Percentiles rank a stretch among this genome's conserved stretches.
Evolutionary conservation across 2,329 filamentous ascomycete genomes (phyloP).

Genomic region (Fusarium buxicola): DNA sequence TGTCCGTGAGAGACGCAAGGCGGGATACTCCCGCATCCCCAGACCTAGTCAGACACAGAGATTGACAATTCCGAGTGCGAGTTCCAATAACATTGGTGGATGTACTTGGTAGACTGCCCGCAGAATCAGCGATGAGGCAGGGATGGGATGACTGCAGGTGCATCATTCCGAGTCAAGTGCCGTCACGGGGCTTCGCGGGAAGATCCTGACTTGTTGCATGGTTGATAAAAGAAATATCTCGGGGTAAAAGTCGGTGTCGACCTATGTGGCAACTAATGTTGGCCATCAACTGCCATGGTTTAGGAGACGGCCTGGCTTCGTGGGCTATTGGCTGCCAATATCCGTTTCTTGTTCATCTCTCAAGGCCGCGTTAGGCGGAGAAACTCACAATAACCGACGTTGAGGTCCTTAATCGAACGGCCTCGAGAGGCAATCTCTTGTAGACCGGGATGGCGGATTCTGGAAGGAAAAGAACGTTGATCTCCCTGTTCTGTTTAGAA

Average conservation of each 20-base stretch:
- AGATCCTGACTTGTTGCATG: no score
- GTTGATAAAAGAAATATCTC: background rate
- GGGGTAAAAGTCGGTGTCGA: slow-evolving; percentile 3
- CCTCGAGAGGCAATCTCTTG: background rate
- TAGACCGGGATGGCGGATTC: slow-evolving; percentile 16
- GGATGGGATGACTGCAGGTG: slow-evolving; percentile 3
- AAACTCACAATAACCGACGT: background rate
- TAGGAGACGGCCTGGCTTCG: background rate
- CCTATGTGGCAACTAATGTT: slow-evolving; percentile 1
- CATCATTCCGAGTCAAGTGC: slow-evolving; percentile 1
- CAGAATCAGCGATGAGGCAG: background rate
- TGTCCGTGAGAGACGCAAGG: slow-evolving; percentile 2
- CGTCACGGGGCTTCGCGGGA: background rate
- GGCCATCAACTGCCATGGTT: slow-evolving; percentile 3
- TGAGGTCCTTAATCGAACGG: background rate
- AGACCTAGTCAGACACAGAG: background rate
- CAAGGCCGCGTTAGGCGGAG: background rate
- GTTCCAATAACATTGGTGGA: background rate
- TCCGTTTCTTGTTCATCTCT: background rate
- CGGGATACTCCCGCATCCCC: slow-evolving; percentile 12
- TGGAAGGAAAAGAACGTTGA: slow-evolving; percentile 34
- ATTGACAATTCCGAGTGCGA: background rate
- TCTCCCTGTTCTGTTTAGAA: slow-evolving; percentile 22
- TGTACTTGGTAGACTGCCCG: no score
- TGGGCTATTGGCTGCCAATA: background rate